Conservation (phyloP, 768 basidiomycete genomes). For the Leccinum sublutescens region DNA sequence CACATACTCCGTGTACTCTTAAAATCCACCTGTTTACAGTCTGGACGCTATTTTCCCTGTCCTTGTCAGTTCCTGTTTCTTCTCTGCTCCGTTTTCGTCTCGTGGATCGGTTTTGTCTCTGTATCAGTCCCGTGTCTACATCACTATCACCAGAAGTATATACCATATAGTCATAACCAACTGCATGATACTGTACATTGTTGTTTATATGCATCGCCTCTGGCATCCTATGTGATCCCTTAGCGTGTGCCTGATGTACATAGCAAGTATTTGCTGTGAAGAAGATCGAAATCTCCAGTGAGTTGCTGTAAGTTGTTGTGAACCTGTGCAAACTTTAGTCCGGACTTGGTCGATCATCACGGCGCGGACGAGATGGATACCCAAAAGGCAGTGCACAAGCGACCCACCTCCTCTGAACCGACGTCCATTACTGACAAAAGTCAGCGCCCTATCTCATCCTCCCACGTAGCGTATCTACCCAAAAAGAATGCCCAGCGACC, state of each 20-base stretch:
- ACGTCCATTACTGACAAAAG: conserved; percentile 11
- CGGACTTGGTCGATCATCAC: conserved; percentile 21
- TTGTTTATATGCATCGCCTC: conserved; percentile 29
- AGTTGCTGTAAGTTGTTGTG: conserved; percentile 6
- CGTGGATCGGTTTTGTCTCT: conserved; percentile 18
- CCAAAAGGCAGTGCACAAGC: conserved; percentile 22
- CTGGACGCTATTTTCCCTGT: conserved; percentile 1
- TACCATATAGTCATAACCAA: conserved; percentile 31
- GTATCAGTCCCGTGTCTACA: conserved; percentile 25
- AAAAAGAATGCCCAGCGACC: conserved; percentile 49
- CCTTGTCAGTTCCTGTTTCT: conserved; percentile 1
- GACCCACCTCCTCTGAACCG: conserved; percentile 18
- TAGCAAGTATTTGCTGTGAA: conserved; percentile 8
- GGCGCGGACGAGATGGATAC: conserved; percentile 7
- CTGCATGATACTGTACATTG: conserved; percentile 34
- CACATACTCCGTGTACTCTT: background rate
- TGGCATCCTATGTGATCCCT: conserved; percentile 10
- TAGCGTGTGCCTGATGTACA: conserved; percentile 28
- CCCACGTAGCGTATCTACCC: conserved; percentile 9
- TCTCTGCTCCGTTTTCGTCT: conserved; percentile 11
- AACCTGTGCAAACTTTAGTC: conserved; percentile 4
- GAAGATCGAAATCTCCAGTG: conserved; percentile 8
- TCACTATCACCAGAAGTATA: conserved; percentile 30
- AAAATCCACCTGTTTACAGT: background rate
- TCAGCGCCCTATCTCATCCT: conserved; percentile 29